These are phyloP conservation scores for Pythium periplocum DNA, from an alignment of 352 stramenopile genomes.

Conservation along the genomic window DNA sequence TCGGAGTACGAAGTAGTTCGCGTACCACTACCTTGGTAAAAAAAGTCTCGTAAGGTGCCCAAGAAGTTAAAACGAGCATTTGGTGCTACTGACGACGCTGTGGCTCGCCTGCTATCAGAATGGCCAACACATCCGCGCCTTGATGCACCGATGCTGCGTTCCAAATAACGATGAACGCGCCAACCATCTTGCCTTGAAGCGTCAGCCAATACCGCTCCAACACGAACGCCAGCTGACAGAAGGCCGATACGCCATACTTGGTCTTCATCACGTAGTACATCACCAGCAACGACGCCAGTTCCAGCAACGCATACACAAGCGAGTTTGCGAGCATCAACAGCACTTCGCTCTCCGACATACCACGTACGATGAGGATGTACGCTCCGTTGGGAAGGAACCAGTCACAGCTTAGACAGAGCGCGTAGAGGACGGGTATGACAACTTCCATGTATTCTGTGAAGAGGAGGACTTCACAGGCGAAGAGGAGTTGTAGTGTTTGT, in stretches of 20 bases:
- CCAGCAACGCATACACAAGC: slow-evolving; percentile 24
- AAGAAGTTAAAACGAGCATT: too few relatives aligned
- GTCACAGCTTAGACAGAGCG: not conserved
- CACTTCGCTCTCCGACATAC: slow-evolving; percentile 2
- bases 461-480: slow-evolving; percentile 13
- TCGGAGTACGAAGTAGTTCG: too few relatives aligned
- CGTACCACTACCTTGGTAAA: too few relatives aligned
- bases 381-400: slow-evolving; percentile 3
- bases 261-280: slow-evolving; percentile 19
- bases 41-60: not conserved
- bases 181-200: slow-evolving; percentile 30
- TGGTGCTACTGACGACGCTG: too few relatives aligned
- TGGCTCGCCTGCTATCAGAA: too few relatives aligned
- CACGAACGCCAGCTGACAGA: slow-evolving; percentile 28
- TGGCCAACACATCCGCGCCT: slow-evolving; percentile 8
- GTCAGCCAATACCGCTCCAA: slow-evolving; percentile 29
- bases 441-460: slow-evolving; percentile 19
- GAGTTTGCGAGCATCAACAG: slow-evolving; percentile 2
- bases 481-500: slow-evolving; percentile 14
- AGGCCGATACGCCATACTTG: slow-evolving; percentile 20
- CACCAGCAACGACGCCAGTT: slow-evolving; percentile 24
- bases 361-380: slow-evolving; percentile 11
- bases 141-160: slow-evolving; percentile 8
- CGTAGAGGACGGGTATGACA: slow-evolving; percentile 6
- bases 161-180: slow-evolving; percentile 12